These are phyloP conservation scores for Kodamaea lidongshanica DNA, from an alignment of 805 yeast species.

Conservation along the genomic window DNA sequence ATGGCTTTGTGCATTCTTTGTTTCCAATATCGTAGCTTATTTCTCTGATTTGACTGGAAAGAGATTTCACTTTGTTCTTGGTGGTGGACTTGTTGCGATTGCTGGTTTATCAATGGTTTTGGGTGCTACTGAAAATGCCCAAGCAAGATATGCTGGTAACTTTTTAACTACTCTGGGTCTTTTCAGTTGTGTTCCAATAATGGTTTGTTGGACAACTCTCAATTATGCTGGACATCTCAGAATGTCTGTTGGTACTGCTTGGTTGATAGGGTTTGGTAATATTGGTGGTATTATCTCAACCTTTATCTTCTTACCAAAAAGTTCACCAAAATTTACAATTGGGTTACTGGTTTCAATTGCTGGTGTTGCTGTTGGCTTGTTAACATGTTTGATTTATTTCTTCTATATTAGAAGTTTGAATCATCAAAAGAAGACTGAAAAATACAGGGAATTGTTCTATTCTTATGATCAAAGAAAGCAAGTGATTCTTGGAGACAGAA, in stretches of 20 bases:
- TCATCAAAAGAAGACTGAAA: constrained; percentile 18
- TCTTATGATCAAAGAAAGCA: constrained; percentile 24
- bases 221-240: constrained; percentile 60
- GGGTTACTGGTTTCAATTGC: constrained; percentile 52
- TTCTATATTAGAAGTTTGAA: constrained; percentile 17
- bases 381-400: constrained; percentile 32
- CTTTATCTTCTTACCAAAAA: constrained; percentile 46
- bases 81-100: constrained; percentile 34
- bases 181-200: constrained; percentile 61
- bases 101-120: constrained; percentile 53
- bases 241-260: constrained; percentile 52
- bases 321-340: constrained; percentile 53
- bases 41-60: constrained; percentile 41
- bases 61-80: constrained; percentile 43
- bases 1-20: constrained; percentile 72
- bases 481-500: constrained; percentile 31
- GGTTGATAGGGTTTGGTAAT: constrained; percentile 67
- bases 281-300: constrained; percentile 67
- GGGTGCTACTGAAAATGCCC: constrained; percentile 35
- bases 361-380: constrained; percentile 24
- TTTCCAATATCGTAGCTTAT: constrained; percentile 55
- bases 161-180: constrained; percentile 55
- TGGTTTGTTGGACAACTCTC: constrained; percentile 61
- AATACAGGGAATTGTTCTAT: constrained; percentile 23
- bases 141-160: constrained; percentile 53